Percentiles rank a stretch among this genome's conserved stretches.
Conservation (phyloP, 2,329 filamentous ascomycete species). For the Fusarium ambrosium region DNA sequence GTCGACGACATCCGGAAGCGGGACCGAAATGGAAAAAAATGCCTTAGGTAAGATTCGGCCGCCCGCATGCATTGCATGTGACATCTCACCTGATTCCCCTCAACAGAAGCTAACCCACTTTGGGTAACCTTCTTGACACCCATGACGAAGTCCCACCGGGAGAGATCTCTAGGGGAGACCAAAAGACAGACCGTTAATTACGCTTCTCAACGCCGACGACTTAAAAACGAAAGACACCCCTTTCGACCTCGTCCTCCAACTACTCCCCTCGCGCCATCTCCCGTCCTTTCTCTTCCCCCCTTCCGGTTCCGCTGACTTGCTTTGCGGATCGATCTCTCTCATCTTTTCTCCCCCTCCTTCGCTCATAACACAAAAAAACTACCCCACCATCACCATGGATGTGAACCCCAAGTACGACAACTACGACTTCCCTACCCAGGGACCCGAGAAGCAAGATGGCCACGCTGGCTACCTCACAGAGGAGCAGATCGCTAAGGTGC, state of each 20-base stretch:
- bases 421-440: conserved; percentile 90
- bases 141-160: conserved; percentile 49
- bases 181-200: conserved; percentile 47
- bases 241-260: conserved; percentile 22
- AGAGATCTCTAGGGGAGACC: conserved; percentile 47
- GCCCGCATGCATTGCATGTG: conserved; percentile 46
- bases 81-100: conserved; percentile 37
- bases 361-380: conserved; percentile 10
- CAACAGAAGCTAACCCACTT: conserved; percentile 46
- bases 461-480: conserved; percentile 90
- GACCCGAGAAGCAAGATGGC: conserved; percentile 77
- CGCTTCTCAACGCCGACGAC: conserved; percentile 42
- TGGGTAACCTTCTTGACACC: conserved; percentile 43
- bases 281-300: neutral
- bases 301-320: conserved; percentile 12
- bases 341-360: conserved; percentile 22
- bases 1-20: conserved; percentile 10
- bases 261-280: conserved; percentile 22
- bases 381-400: conserved; percentile 61
- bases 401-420: conserved; percentile 92
- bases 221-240: conserved; percentile 35
- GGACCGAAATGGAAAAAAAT: neutral
- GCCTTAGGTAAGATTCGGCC: conserved; percentile 20
- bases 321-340: conserved; percentile 18
- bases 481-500: conserved; percentile 89